Evolutionary conservation across 495 filamentous ascomycete genomes (phyloP), one percentile per base, ranked within the genome.

Genomic region (Thermothielavioides terrestris): DNA sequence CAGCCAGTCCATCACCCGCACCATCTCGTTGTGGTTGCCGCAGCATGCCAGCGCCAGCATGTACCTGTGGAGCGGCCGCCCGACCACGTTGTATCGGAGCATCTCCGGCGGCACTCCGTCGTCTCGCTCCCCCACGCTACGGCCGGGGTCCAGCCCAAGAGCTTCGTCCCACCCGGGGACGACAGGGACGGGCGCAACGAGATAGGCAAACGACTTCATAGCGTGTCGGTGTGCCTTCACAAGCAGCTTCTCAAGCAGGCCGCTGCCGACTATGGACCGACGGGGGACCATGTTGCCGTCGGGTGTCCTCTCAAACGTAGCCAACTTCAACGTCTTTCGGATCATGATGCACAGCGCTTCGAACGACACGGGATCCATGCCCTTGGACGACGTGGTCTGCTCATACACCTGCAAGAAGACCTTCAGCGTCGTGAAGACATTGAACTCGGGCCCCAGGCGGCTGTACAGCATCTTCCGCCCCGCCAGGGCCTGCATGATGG

Each of bases 1-100:
- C 36, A 72, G 60, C 71, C 71, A 74, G 32, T 62, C 46, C 43
- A 71, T 49, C 6, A 71, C 42, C 6, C 55, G 51, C 21, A 64
- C 58, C 69, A 73, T 71, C 26, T 54, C 60, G 1, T 39, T 12
- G 8, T 31, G 32, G 30, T 72, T 64, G 21, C 61, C 65, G 21
- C 69, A 57, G 23, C 57, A 61, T 1, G 54, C 68, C 20, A 74
- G 52, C 15, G 64, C 58, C 26, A 57, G 47, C 65, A 74, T 72
- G 42, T 71, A 74, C 9, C 52, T 36, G 34, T 60, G 59, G 2
- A 72, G 12, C 21, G 67, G 60, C 6, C 42, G 46, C n/a, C 63
- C 58, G 2, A 54, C 44, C 22, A 72, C 46, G 14, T 55, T 44
- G 34, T 62, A 57, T 17, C 58, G 39, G 1, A 58, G 58, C 26